Evolutionary conservation across 768 basidiomycete species (phyloP), one percentile per base, ranked within the genome.

Genomic region (Sporobolomyces roseus): DNA sequence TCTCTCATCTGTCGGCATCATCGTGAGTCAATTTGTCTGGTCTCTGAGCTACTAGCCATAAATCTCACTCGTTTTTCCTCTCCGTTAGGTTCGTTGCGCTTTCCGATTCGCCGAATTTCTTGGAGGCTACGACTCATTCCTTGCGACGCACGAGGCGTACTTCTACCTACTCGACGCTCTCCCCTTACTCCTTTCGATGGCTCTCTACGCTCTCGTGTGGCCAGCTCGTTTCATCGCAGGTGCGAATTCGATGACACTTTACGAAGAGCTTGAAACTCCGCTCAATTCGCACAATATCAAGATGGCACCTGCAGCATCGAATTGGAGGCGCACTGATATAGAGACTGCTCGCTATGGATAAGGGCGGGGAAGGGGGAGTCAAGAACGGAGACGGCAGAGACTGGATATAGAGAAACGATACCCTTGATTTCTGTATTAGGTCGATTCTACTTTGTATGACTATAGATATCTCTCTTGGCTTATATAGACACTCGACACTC

Each of bases 161-260:
- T 71, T 74, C 59, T 74, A 71, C 59, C 1, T 35, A 45, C 62
- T 71, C 45, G 73, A 74, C 64, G 66, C 66, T 23, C 53, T 74
- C 21, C 70, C 70, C 16, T 62, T 74, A 48, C 62, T 61, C 52
- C 63, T 70, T 25, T 46, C 65, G 8, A 61, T 74, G 61, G 10
- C 52, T 23, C 49, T 65, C 52, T 74, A 66, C 50, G 51, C 43
- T 45, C 36, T 49, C 23, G 10, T 74, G 49, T 71, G 52, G 51
- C 72, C 72, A 9, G 13, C 65, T 6, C 58, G 68, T 33, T 61
- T 73, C 61, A 62, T 73, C 55, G 66, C 61, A 38, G 61, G 61
- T 10, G 66, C 53, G 7, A 8, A n/a, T 13, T 16, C 53, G 50
- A 52, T 32, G 25, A 27, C 8, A 29, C 8, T 4, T 27, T 52